Conservation (phyloP, 1,284 basidiomycete genomes). For the Apiotrichum laibachii region DNA sequence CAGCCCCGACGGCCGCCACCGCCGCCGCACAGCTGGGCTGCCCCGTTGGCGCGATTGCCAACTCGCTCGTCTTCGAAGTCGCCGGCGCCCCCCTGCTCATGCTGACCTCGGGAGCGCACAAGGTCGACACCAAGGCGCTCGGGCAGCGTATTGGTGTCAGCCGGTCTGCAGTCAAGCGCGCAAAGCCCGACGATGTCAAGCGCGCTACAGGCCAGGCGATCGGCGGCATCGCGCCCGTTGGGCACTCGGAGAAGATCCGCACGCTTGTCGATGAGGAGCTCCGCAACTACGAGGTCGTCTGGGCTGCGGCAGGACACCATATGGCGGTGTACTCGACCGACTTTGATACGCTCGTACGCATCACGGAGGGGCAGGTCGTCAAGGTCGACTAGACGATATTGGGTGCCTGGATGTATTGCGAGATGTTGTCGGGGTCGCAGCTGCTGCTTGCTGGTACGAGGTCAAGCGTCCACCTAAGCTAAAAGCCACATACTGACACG, state of each 20-base stretch:
- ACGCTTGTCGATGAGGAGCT: conserved; percentile 15
- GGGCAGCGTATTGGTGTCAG: conserved; percentile 10
- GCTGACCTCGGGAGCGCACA: conserved; percentile 13
- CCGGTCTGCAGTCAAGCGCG: conserved; percentile 11
- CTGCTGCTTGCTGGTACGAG: too few relatives aligned
- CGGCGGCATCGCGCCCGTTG: conserved; percentile 18
- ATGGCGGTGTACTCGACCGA: conserved; percentile 6
- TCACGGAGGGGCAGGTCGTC: conserved; percentile 12
- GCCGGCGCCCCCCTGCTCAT: conserved; percentile 11
- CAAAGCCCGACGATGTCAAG: conserved; percentile 15
- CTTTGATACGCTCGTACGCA: conserved; percentile 10
- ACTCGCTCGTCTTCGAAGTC: conserved; percentile 17
- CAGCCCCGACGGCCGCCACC: conserved; percentile 11
- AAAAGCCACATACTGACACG: too few relatives aligned
- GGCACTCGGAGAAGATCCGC: conserved; percentile 4
- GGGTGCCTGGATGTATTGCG: too few relatives aligned
- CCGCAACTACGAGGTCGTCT: conserved; percentile 2
- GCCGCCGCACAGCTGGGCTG: conserved; percentile 14
- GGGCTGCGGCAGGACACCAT: conserved; percentile 19
- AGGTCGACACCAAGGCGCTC: conserved; percentile 14
- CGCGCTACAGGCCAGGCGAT: conserved; percentile 8
- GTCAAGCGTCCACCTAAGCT: too few relatives aligned
- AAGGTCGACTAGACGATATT: conserved; percentile 13
- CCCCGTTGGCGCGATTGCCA: conserved; percentile 16
- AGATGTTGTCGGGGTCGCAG: too few relatives aligned